These are phyloP conservation scores for Echeveria elegans DNA, from an alignment of 164 flowering plant species.

Conservation along the genomic window DNA sequence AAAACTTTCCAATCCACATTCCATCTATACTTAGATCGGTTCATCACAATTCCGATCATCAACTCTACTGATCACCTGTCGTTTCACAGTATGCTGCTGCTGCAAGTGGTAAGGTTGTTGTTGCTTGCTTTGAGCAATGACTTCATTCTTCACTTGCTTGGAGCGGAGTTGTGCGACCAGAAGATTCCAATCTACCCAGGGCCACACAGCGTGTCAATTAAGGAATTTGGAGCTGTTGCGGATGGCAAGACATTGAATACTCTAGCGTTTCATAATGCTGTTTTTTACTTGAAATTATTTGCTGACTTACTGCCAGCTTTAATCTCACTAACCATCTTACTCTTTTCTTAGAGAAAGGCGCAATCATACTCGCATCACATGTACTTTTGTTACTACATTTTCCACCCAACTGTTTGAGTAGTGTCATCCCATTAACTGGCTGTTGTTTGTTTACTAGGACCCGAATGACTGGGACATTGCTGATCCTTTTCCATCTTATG, in stretches of 20 bases:
- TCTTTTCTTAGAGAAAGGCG: conserved; percentile 77
- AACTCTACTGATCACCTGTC: no score
- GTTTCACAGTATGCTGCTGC: no score
- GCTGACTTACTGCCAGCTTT: conserved; percentile 86
- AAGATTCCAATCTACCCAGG: conserved; percentile 41
- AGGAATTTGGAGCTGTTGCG: conserved; percentile 93
- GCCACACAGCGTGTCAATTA: conserved; percentile 88
- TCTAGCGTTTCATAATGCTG: conserved; percentile 86
- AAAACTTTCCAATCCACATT: no score
- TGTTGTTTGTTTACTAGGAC: conserved; percentile 25
- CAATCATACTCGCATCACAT: conserved; percentile 81
- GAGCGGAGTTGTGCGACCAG: conserved; percentile 35
- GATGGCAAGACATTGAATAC: conserved; percentile 90
- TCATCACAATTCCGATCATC: no score
- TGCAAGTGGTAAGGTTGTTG: conserved; percentile 49
- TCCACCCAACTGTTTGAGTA: not conserved
- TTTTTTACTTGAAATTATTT: conserved; percentile 83
- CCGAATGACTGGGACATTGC: conserved; percentile 53
- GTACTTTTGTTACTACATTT: conserved; percentile 17
- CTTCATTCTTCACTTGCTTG: conserved; percentile 14
- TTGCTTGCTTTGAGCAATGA: conserved; percentile 39
- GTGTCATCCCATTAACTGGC: not conserved
- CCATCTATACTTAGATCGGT: no score
- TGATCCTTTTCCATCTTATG: conserved; percentile 79
- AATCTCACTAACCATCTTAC: conserved; percentile 95